Percentiles rank a stretch among this genome's conserved stretches.
phyloP scores from a whole-genome alignment of 139 green algal genomes.

The Zygnema cylindricum region DNA sequence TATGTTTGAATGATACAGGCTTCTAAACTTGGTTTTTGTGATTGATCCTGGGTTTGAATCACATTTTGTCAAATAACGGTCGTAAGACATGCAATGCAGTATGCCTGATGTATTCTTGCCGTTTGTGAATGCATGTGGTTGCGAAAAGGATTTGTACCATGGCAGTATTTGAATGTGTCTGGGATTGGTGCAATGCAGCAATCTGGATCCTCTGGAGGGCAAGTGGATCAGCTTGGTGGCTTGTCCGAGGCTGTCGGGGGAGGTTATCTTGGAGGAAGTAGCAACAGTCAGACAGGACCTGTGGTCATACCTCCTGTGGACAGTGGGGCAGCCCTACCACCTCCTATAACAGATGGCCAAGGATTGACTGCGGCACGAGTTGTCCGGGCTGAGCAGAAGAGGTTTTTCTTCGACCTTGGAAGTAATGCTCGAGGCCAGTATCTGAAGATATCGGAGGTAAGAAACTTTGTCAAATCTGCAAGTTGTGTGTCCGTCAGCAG shows the following conservation, averaged over 20 bases:
- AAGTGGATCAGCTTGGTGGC: constrained; percentile 20
- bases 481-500: too few relatives aligned
- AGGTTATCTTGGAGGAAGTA: constrained; percentile 2
- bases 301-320: background rate
- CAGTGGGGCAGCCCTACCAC: background rate
- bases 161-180: too few relatives aligned
- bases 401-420: constrained; percentile 61
- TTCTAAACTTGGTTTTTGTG: background rate
- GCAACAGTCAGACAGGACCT: background rate
- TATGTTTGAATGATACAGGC: too few relatives aligned
- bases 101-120: too few relatives aligned
- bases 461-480: too few relatives aligned
- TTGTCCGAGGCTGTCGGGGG: constrained; percentile 13
- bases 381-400: constrained; percentile 55
- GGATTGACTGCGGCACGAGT: constrained; percentile 20
- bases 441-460: constrained; percentile 61
- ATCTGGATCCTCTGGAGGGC: background rate
- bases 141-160: too few relatives aligned
- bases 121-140: too few relatives aligned
- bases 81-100: too few relatives aligned
- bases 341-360: background rate
- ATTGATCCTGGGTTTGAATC: background rate
- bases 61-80: background rate
- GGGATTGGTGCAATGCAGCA: too few relatives aligned
- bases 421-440: constrained; percentile 47